Conservation (phyloP, 805 yeast genomes). For the Kazachstania bromeliacearum region DNA sequence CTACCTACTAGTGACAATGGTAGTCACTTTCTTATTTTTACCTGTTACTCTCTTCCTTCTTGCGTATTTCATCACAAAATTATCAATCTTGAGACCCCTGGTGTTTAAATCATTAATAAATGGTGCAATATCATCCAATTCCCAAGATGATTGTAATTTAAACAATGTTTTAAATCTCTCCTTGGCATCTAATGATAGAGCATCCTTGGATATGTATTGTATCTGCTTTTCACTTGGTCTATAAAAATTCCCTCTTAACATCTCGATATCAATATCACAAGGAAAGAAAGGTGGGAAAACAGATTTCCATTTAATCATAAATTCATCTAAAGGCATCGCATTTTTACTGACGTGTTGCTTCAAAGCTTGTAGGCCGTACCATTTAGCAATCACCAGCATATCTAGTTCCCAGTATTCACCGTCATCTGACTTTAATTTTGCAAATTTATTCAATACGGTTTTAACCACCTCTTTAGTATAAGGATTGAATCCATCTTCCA, state of each 20-base stretch:
- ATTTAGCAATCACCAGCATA: slow-evolving; percentile 36
- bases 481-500: slow-evolving; percentile 24
- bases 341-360: slow-evolving; percentile 28
- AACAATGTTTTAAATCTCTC: slow-evolving; percentile 46
- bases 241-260: slow-evolving; percentile 47
- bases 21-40: background rate
- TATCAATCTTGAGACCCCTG: slow-evolving; percentile 45
- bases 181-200: slow-evolving; percentile 41
- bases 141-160: slow-evolving; percentile 49
- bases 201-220: slow-evolving; percentile 41
- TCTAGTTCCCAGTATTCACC: slow-evolving; percentile 33
- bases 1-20: background rate
- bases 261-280: slow-evolving; percentile 45
- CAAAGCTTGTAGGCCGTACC: slow-evolving; percentile 57
- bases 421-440: slow-evolving; percentile 14
- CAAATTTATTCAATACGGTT: slow-evolving; percentile 44
- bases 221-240: slow-evolving; percentile 44
- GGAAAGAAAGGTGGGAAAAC: slow-evolving; percentile 55
- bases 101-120: slow-evolving; percentile 50
- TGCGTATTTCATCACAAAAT: slow-evolving; percentile 55
- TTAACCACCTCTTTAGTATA: slow-evolving; percentile 36
- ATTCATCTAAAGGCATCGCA: slow-evolving; percentile 37
- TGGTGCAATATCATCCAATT: slow-evolving; percentile 51
- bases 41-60: slow-evolving; percentile 37
- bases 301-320: slow-evolving; percentile 54